Evolutionary conservation across 495 filamentous ascomycete species (phyloP).

Genomic region (Penicillium chermesinum): DNA sequence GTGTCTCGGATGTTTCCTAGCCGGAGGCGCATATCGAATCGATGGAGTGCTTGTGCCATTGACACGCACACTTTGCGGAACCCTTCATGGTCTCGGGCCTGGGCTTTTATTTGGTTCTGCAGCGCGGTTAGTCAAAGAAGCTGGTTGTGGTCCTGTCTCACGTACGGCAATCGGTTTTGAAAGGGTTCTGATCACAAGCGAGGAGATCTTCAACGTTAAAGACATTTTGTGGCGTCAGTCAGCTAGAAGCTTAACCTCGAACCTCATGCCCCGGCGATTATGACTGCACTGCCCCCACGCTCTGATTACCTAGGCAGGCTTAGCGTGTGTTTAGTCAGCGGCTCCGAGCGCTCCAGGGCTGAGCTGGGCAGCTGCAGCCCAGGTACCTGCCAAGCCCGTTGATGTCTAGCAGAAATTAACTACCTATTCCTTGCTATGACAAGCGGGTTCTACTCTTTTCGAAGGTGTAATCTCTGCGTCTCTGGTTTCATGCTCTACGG

Average conservation of each 20-base stretch:
- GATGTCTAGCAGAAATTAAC: background rate
- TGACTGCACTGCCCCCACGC: background rate
- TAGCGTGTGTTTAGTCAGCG: background rate
- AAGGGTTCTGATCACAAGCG: slow-evolving; percentile 61
- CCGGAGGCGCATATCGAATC: slow-evolving; percentile 87
- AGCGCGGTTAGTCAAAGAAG: slow-evolving; percentile 15
- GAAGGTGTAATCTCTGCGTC: too few species aligned
- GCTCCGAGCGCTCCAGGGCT: too few species aligned
- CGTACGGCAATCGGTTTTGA: slow-evolving; percentile 70
- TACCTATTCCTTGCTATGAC: too few species aligned
- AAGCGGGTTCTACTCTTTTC: too few species aligned
- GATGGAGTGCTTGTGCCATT: slow-evolving; percentile 84
- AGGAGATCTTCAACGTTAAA: slow-evolving; percentile 64
- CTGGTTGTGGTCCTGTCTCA: slow-evolving; percentile 34
- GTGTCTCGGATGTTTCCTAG: slow-evolving; percentile 79
- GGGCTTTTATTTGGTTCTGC: slow-evolving; percentile 88
- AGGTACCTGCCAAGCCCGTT: background rate
- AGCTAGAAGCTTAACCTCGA: slow-evolving; percentile 7
- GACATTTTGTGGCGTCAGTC: slow-evolving; percentile 30
- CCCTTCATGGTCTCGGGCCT: slow-evolving; percentile 88
- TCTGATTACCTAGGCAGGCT: background rate
- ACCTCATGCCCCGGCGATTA: slow-evolving; percentile 6
- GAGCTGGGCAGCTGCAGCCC: too few species aligned
- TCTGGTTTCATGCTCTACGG: too few species aligned
- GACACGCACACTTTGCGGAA: slow-evolving; percentile 71